phyloP scores from a whole-genome alignment of 1,139 yeast genomes.

The Taphrina deformans region DNA sequence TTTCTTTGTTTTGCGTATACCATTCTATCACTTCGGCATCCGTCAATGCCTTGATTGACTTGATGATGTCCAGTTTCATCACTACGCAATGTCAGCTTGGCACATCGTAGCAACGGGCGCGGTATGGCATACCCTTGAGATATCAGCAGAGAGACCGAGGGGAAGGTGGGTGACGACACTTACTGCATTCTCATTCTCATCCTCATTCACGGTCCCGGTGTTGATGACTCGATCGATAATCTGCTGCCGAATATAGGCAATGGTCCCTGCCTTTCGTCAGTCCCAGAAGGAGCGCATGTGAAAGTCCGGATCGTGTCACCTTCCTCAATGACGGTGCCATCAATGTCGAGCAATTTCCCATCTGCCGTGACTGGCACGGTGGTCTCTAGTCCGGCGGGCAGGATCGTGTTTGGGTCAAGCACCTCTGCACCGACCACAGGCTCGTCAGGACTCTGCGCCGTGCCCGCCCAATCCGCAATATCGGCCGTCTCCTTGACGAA shows the following conservation, averaged over 20 bases:
- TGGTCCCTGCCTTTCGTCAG: slow-evolving; percentile 8
- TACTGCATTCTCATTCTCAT: slow-evolving; percentile 29
- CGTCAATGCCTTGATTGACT: slow-evolving; percentile 26
- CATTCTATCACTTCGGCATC: slow-evolving; percentile 30
- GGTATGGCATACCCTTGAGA: not conserved
- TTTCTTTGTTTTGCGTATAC: slow-evolving; percentile 21
- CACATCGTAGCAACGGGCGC: not conserved
- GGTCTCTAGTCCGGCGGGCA: slow-evolving; percentile 19
- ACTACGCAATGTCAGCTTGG: not conserved
- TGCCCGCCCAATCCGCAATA: slow-evolving; percentile 16
- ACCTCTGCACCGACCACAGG: not conserved
- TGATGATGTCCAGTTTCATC: slow-evolving; percentile 31
- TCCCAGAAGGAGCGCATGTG: not conserved
- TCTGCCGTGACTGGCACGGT: not conserved
- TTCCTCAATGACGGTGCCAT: slow-evolving; percentile 24
- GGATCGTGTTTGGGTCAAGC: slow-evolving; percentile 20
- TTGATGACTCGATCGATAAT: slow-evolving; percentile 29
- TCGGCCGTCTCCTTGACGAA: slow-evolving; percentile 22
- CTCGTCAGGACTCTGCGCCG: not conserved
- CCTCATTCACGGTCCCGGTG: slow-evolving; percentile 16
- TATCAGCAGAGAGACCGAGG: not conserved
- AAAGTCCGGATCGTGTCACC: not conserved
- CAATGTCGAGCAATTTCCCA: slow-evolving; percentile 22
- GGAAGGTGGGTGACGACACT: no score
- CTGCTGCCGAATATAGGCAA: slow-evolving; percentile 27